Evolutionary conservation across 495 filamentous ascomycete genomes (phyloP).

Genomic region (Penicillium goetzii): DNA sequence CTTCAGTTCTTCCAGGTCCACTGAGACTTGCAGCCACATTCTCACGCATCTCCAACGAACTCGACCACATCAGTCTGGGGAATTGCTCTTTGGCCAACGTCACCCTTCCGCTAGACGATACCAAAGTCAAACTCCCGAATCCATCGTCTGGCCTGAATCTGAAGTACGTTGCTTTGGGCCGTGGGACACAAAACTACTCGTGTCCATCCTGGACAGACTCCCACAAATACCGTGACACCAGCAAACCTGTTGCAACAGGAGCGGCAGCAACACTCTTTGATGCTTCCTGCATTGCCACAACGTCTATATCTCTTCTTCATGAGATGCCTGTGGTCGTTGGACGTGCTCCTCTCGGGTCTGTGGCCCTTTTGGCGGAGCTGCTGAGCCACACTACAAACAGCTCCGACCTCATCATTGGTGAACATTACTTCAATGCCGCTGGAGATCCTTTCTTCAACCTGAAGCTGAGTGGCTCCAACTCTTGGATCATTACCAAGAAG

Average conservation of each 20-base stretch:
- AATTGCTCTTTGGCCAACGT: constrained; percentile 35
- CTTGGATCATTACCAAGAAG: constrained; percentile 48
- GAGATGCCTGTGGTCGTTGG: constrained; percentile 43
- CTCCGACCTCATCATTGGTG: constrained; percentile 51
- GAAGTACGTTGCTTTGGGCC: constrained; percentile 67
- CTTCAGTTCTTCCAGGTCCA: constrained; percentile 19
- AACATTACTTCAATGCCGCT: constrained; percentile 65
- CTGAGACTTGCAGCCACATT: constrained; percentile 27
- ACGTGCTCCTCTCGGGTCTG: constrained; percentile 43
- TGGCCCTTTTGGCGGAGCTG: constrained; percentile 34
- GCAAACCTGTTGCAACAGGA: constrained; percentile 50
- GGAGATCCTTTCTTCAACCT: constrained; percentile 64
- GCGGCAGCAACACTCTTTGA: constrained; percentile 73
- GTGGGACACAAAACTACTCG: constrained; percentile 80
- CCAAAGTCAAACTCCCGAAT: constrained; percentile 41
- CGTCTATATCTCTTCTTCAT: constrained; percentile 26
- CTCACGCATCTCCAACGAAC: constrained; percentile 27
- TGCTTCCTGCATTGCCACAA: constrained; percentile 51
- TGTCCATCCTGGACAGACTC: constrained; percentile 46
- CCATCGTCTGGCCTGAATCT: constrained; percentile 54
- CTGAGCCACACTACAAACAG: constrained; percentile 34
- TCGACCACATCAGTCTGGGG: constrained; percentile 29
- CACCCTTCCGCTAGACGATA: constrained; percentile 28
- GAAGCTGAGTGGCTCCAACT: constrained; percentile 39
- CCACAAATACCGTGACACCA: constrained; percentile 18